These are phyloP conservation scores for Cutaneotrichosporon cyanovorans DNA, from an alignment of 1,284 basidiomycete genomes.

Conservation along the genomic window DNA sequence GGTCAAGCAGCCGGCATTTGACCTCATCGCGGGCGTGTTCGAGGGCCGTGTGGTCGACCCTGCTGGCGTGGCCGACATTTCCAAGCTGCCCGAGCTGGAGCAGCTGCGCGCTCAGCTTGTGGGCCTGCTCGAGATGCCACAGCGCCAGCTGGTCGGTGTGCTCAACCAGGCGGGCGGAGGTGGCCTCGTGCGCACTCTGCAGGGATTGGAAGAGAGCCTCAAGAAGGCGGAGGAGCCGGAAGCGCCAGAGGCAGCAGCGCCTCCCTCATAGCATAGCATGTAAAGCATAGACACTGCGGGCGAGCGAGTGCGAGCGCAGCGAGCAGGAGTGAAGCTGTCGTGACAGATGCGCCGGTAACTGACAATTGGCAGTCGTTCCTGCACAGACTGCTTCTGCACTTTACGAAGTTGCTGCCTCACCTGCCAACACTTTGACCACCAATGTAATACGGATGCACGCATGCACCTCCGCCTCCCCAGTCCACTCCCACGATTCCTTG, in stretches of 20 bases:
- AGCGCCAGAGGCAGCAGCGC: too few relatives aligned
- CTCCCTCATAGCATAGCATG: slow-evolving; percentile 7
- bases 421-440: too few relatives aligned
- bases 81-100: slow-evolving; percentile 43
- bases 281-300: slow-evolving; percentile 20
- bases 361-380: too few relatives aligned
- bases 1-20: slow-evolving; percentile 32
- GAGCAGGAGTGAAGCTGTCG: too few relatives aligned
- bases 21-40: slow-evolving; percentile 41
- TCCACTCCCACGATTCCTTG: too few relatives aligned
- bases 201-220: slow-evolving; percentile 41
- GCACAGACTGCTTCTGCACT: too few relatives aligned
- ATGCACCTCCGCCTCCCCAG: too few relatives aligned
- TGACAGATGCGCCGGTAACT: too few relatives aligned
- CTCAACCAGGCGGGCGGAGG: slow-evolving; percentile 42
- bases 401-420: too few relatives aligned
- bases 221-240: slow-evolving; percentile 24
- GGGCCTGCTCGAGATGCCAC: slow-evolving; percentile 41
- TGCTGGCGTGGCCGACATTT: slow-evolving; percentile 26
- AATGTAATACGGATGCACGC: too few relatives aligned
- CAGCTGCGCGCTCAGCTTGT: slow-evolving; percentile 44
- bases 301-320: too few relatives aligned
- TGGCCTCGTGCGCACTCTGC: slow-evolving; percentile 41
- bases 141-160: slow-evolving; percentile 37
- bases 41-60: slow-evolving; percentile 33